phyloP scores from a whole-genome alignment of 306 rosid genomes.

The Quercus agrifolia region DNA sequence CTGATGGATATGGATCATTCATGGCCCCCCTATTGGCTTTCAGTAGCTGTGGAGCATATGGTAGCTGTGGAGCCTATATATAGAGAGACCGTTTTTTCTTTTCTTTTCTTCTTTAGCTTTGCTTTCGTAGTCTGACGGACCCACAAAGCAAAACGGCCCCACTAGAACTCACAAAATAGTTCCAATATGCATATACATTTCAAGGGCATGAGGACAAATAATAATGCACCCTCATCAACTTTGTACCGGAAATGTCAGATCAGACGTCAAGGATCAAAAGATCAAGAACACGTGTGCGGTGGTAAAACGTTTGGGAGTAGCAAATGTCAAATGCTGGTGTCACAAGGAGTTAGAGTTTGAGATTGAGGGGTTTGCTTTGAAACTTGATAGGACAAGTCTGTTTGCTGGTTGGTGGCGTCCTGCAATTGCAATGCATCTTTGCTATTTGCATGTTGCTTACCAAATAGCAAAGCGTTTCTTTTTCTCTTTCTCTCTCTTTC shows the following conservation, averaged over 20 bases:
- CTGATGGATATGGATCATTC: too few relatives aligned
- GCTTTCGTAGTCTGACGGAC: constrained; percentile 26
- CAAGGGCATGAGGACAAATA: not conserved
- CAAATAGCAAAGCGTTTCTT: not conserved
- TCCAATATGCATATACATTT: not conserved
- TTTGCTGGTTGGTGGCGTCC: not conserved
- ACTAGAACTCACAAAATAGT: not conserved
- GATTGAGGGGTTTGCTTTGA: not conserved
- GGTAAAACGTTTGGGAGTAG: not conserved
- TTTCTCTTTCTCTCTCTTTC: not conserved
- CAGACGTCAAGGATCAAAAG: not conserved
- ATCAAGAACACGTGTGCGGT: not conserved
- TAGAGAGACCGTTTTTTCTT: not conserved
- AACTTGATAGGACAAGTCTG: constrained; percentile 21
- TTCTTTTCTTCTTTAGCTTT: not conserved
- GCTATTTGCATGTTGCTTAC: too few relatives aligned
- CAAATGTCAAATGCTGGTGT: not conserved
- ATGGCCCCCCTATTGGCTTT: not conserved
- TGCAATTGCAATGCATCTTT: constrained; percentile 1
- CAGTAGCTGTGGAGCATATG: not conserved
- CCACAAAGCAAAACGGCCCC: constrained; percentile 18
- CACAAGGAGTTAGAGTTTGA: too few relatives aligned
- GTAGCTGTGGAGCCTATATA: not conserved
- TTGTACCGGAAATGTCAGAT: not conserved
- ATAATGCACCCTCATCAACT: not conserved